Conservation (phyloP, 805 yeast species). For the Lipomyces yamadae region DNA sequence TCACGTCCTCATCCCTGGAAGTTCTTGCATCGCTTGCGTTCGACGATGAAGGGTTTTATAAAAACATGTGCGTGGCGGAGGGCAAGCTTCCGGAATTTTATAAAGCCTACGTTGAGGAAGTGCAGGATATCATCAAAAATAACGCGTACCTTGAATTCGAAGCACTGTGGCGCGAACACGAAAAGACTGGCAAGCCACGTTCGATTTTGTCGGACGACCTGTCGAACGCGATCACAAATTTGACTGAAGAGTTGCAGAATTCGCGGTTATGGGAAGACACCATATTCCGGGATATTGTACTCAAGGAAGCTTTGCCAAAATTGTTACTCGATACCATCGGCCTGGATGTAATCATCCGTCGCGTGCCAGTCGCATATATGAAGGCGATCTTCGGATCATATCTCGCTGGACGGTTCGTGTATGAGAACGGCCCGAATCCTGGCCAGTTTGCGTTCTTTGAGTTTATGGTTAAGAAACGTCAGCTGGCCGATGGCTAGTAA, state of each 20-base stretch:
- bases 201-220: conserved; percentile 76
- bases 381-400: conserved; percentile 87
- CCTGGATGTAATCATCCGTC: conserved; percentile 65
- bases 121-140: conserved; percentile 70
- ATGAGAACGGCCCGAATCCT: conserved; percentile 76
- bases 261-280: conserved; percentile 85
- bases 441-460: conserved; percentile 62
- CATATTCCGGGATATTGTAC: conserved; percentile 74
- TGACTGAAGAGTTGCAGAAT: conserved; percentile 82
- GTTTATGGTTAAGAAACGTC: conserved; percentile 45
- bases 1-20: conserved; percentile 93
- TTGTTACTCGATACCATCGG: conserved; percentile 65
- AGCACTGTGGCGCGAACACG: conserved; percentile 79
- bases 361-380: conserved; percentile 87
- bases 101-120: conserved; percentile 79
- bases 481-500: not conserved
- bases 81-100: conserved; percentile 72
- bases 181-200: conserved; percentile 63
- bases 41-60: conserved; percentile 79
- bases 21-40: conserved; percentile 93
- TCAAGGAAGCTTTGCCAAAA: conserved; percentile 77
- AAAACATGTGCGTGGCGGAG: conserved; percentile 72
- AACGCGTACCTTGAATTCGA: conserved; percentile 88
- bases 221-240: conserved; percentile 79
- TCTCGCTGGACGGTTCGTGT: conserved; percentile 83